phyloP scores from a whole-genome alignment of 2,329 filamentous ascomycete genomes.

The Sordariomycetes sp. region DNA sequence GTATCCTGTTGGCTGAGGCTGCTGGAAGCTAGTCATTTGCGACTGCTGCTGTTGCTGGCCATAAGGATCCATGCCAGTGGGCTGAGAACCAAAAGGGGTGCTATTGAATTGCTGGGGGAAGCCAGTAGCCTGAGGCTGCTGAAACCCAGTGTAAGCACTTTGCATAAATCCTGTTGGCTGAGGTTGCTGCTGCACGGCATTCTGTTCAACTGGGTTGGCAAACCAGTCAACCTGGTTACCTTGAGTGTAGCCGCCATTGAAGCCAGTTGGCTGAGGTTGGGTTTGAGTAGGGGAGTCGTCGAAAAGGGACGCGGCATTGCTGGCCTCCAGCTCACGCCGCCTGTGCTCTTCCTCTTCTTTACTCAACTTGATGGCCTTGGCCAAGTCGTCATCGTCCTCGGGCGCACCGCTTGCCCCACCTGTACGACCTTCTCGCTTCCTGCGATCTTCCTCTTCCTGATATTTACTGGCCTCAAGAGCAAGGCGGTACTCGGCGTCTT shows the following conservation, averaged over 20 bases:
- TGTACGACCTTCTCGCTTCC: slow-evolving; percentile 55
- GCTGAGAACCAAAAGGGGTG: slow-evolving; percentile 54
- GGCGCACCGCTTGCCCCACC: slow-evolving; percentile 31
- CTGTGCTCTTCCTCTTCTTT: slow-evolving; percentile 89
- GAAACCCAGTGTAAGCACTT: slow-evolving; percentile 46
- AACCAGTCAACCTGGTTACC: slow-evolving; percentile 95
- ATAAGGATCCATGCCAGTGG: slow-evolving; percentile 59
- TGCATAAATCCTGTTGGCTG: slow-evolving; percentile 67
- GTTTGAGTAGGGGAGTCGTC: slow-evolving; percentile 61
- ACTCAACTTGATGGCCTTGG: slow-evolving; percentile 90
- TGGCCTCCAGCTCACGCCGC: slow-evolving; percentile 75
- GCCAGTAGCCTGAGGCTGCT: slow-evolving; percentile 36
- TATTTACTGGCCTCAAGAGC: slow-evolving; percentile 92
- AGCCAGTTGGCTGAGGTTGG: slow-evolving; percentile 75
- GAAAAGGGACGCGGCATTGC: slow-evolving; percentile 82
- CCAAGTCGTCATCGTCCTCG: slow-evolving; percentile 78
- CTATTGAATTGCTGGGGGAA: slow-evolving; percentile 52
- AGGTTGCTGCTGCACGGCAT: slow-evolving; percentile 41
- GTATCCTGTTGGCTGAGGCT: slow-evolving; percentile 42
- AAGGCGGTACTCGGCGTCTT: slow-evolving; percentile 82
- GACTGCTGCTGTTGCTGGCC: slow-evolving; percentile 42
- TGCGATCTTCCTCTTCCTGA: slow-evolving; percentile 84
- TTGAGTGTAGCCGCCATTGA: slow-evolving; percentile 97
- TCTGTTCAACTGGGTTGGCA: slow-evolving; percentile 80
- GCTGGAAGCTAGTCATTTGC: slow-evolving; percentile 31